Conservation (phyloP, 2,329 filamentous ascomycete genomes). For the Dissoconium aciculare region DNA sequence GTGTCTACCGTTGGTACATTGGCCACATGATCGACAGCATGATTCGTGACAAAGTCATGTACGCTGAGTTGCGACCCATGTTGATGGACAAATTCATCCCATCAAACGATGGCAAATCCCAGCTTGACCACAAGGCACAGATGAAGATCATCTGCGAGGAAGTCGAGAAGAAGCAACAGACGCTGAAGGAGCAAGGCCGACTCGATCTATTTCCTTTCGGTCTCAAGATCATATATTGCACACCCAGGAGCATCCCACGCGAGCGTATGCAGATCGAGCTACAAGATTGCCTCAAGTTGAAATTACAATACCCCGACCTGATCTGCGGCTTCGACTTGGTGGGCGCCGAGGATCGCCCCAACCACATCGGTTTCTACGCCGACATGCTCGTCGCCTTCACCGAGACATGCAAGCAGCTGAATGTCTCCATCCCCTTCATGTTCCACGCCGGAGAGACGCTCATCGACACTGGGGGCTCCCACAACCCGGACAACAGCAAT, state of each 20-base stretch:
- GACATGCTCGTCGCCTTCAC: slow-evolving; percentile 45
- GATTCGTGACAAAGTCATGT: slow-evolving; percentile 50
- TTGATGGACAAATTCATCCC: slow-evolving; percentile 52
- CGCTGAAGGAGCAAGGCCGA: slow-evolving; percentile 23
- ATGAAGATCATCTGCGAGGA: slow-evolving; percentile 46
- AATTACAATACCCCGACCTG: slow-evolving; percentile 40
- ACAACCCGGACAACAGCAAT: slow-evolving; percentile 45
- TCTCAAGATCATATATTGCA: slow-evolving; percentile 58
- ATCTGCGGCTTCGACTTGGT: slow-evolving; percentile 60
- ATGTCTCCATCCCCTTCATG: slow-evolving; percentile 51
- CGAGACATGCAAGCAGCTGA: slow-evolving; percentile 32
- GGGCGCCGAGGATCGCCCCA: slow-evolving; percentile 48
- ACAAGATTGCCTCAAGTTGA: slow-evolving; percentile 47
- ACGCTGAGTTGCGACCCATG: slow-evolving; percentile 56
- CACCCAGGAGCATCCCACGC: slow-evolving; percentile 44
- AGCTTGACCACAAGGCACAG: slow-evolving; percentile 43
- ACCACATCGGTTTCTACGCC: slow-evolving; percentile 43
- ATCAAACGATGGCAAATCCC: slow-evolving; percentile 38
- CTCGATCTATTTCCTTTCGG: slow-evolving; percentile 41
- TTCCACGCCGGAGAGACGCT: slow-evolving; percentile 67
- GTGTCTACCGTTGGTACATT: slow-evolving; percentile 48
- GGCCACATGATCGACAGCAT: slow-evolving; percentile 45
- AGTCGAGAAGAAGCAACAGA: slow-evolving; percentile 35
- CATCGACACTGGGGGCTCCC: slow-evolving; percentile 44
- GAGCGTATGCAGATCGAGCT: slow-evolving; percentile 38